phyloP scores from a whole-genome alignment of 2,329 filamentous ascomycete species.

The Exophiala sideris region DNA sequence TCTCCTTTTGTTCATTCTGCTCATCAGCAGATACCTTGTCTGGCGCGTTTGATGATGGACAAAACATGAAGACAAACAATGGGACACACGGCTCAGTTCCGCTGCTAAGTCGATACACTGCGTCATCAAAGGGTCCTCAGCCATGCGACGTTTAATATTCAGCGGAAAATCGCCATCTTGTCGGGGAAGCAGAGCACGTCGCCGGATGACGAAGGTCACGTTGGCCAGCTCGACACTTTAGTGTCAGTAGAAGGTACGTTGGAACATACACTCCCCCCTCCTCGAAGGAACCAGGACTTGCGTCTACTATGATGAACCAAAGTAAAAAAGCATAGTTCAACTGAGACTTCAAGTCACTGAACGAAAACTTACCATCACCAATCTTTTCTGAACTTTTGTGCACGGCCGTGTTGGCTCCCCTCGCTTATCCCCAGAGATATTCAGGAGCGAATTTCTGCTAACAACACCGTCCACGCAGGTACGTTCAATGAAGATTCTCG shows the following conservation, averaged over 20 bases:
- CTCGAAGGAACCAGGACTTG: neutral
- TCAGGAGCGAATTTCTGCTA: neutral
- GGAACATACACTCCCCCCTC: neutral
- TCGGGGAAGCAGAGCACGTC: neutral
- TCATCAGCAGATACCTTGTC: too few species aligned
- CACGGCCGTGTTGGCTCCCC: neutral
- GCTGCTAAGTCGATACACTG: neutral
- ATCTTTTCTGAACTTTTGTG: slow-evolving; percentile 10
- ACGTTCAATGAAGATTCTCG: neutral
- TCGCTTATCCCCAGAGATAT: neutral
- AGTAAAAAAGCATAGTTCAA: slow-evolving; percentile 43
- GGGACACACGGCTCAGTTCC: neutral
- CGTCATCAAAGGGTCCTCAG: neutral
- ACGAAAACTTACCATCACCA: slow-evolving; percentile 35
- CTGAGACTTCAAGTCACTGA: slow-evolving; percentile 41
- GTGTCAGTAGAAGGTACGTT: neutral
- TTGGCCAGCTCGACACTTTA: neutral
- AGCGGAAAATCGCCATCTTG: neutral
- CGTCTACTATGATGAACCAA: slow-evolving; percentile 35
- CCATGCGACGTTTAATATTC: neutral
- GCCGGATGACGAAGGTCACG: neutral
- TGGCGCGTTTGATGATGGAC: too few species aligned
- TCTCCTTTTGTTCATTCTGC: too few species aligned
- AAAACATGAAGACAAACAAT: too few species aligned
- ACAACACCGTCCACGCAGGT: slow-evolving; percentile 11